These are phyloP conservation scores for Fistulifera pelliculosa DNA, from an alignment of 108 stramenopile species.

Conservation along the genomic window DNA sequence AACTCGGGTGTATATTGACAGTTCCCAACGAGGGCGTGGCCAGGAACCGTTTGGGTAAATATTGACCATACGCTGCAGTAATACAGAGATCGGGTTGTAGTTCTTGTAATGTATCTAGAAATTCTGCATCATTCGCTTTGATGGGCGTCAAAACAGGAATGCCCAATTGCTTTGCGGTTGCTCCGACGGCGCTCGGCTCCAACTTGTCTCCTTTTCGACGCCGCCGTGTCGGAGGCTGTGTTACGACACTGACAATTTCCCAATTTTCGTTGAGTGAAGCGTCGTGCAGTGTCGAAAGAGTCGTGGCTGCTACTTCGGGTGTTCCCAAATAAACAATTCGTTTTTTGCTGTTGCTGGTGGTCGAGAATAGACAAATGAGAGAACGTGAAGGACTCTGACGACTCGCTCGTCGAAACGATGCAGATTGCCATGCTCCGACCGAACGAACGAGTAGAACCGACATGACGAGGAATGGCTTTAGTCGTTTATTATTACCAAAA, in stretches of 20 bases:
- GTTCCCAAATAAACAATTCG: conserved; percentile 92
- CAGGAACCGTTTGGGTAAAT: conserved; percentile 85
- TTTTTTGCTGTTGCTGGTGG: too few relatives aligned
- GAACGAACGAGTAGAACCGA: too few relatives aligned
- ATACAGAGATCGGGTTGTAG: conserved; percentile 92
- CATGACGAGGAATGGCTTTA: too few relatives aligned
- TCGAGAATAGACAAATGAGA: too few relatives aligned
- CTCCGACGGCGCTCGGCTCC: conserved; percentile 78
- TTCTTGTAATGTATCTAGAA: conserved; percentile 49
- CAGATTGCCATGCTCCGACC: too few relatives aligned
- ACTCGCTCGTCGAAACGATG: too few relatives aligned
- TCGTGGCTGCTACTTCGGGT: conserved; percentile 90
- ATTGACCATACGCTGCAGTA: conserved; percentile 97
- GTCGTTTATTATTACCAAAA: too few relatives aligned
- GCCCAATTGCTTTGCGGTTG: conserved; percentile 67
- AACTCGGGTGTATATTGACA: conserved; percentile 94
- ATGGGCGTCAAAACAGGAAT: conserved; percentile 80
- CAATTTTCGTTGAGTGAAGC: conserved; percentile 45
- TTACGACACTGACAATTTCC: conserved; percentile 86
- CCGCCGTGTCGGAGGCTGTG: conserved; percentile 86
- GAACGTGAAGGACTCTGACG: too few relatives aligned
- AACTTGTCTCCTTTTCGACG: conserved; percentile 72
- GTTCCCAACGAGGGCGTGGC: conserved; percentile 81
- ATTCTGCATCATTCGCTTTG: conserved; percentile 71
- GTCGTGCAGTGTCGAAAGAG: conserved; percentile 65